Conservation (phyloP, 2,329 filamentous ascomycete species). For the Penicillium decumbens region DNA sequence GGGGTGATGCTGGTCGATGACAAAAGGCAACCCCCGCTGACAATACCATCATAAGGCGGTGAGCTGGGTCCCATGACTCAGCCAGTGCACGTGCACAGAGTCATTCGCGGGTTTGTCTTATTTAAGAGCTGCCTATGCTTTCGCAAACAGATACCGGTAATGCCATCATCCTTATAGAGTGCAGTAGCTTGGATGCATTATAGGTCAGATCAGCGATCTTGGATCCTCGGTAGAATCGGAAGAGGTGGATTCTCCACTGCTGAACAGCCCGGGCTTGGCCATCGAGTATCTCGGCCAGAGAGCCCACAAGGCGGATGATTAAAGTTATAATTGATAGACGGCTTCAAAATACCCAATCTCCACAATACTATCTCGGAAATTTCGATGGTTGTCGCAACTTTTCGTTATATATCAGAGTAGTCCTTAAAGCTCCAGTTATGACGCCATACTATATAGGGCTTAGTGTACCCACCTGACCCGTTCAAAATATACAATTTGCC, state of each 20-base stretch:
- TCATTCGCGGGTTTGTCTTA: constrained; percentile 5
- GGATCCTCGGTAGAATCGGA: neutral
- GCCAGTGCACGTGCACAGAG: constrained; percentile 14
- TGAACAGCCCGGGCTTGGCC: neutral
- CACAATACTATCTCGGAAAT: neutral
- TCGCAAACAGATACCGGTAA: neutral
- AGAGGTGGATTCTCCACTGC: constrained; percentile 1
- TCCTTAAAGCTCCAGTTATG: neutral
- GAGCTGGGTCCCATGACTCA: constrained; percentile 9
- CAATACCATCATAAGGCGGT: constrained; percentile 26
- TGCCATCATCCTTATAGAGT: neutral
- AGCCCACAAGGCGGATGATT: too few relatives aligned
- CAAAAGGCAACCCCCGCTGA: constrained; percentile 29
- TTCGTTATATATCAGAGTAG: neutral
- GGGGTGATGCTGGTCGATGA: constrained; percentile 28
- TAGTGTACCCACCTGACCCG: neutral
- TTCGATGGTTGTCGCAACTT: neutral
- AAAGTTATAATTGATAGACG: too few relatives aligned
- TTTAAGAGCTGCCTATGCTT: neutral
- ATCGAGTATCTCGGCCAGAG: neutral
- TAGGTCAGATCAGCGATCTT: neutral
- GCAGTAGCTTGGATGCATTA: neutral
- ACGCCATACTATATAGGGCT: neutral
- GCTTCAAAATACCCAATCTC: neutral
- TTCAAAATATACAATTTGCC: neutral